phyloP scores from a whole-genome alignment of 2,329 filamentous ascomycete genomes.

The Talaromyces amestolkiae region DNA sequence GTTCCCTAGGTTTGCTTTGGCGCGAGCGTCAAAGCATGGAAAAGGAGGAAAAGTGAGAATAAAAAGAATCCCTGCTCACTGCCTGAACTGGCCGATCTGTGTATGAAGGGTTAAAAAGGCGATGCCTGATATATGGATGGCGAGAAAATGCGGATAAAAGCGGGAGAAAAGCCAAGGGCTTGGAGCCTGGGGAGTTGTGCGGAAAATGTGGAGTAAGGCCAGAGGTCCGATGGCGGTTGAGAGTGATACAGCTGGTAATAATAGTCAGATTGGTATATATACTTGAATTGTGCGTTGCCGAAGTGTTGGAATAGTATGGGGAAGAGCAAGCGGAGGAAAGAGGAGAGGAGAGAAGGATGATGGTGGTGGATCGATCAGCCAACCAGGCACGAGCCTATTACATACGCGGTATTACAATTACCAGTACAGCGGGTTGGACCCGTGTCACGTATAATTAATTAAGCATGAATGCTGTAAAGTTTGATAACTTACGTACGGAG shows the following conservation, averaged over 20 bases:
- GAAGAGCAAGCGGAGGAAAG: not conserved
- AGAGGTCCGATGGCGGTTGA: not conserved
- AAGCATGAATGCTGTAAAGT: not conserved
- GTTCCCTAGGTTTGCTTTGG: not conserved
- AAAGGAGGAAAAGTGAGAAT: not conserved
- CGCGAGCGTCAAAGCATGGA: not conserved
- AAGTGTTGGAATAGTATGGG: not conserved
- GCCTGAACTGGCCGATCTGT: not conserved
- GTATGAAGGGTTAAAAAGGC: not conserved
- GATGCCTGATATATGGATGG: not conserved
- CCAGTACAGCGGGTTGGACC: not conserved
- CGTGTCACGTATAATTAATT: not conserved
- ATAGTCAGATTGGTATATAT: not conserved
- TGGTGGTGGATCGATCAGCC: not conserved
- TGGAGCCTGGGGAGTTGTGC: not conserved
- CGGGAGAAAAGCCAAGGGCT: not conserved
- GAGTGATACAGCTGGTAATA: not conserved
- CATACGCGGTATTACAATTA: slow-evolving; percentile 2
- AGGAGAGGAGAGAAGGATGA: not conserved
- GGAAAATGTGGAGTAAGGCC: slow-evolving; percentile 4
- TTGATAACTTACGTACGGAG: not conserved
- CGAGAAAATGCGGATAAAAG: slow-evolving; percentile 6
- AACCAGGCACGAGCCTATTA: slow-evolving; percentile 1
- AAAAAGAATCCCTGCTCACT: not conserved
- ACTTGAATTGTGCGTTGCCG: not conserved